Evolutionary conservation across 306 rosid genomes (phyloP).

Genomic region (Inga oerstediana): DNA sequence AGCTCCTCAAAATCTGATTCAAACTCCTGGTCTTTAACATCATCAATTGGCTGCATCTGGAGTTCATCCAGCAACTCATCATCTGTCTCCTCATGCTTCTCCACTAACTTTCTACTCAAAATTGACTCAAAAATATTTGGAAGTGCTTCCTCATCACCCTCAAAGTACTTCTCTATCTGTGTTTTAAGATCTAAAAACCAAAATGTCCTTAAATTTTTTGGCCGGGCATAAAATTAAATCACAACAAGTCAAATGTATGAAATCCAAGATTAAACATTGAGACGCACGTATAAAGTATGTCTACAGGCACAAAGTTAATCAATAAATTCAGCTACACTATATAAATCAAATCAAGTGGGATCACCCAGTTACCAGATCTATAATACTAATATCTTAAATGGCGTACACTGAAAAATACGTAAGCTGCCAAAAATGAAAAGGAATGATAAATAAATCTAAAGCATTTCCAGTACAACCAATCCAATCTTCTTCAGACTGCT

Average conservation of each 20-base stretch:
- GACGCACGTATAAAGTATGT: neutral
- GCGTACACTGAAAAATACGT: neutral
- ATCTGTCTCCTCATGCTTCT: slow-evolving; percentile 81
- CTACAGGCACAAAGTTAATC: neutral
- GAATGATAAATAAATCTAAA: neutral
- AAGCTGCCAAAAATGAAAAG: neutral
- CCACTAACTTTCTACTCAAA: slow-evolving; percentile 62
- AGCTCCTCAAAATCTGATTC: slow-evolving; percentile 66
- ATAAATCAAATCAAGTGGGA: neutral
- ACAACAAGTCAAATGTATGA: neutral
- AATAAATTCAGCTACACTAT: neutral
- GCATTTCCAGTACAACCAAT: neutral
- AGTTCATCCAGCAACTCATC: slow-evolving; percentile 71
- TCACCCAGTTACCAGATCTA: neutral
- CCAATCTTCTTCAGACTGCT: neutral
- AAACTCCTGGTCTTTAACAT: slow-evolving; percentile 47
- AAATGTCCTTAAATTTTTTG: neutral
- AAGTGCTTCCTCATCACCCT: slow-evolving; percentile 72
- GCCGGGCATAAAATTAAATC: neutral
- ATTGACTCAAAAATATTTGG: slow-evolving; percentile 68
- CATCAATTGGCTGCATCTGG: slow-evolving; percentile 48
- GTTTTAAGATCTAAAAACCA: slow-evolving; percentile 58
- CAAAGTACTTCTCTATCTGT: slow-evolving; percentile 63
- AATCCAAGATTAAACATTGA: slow-evolving; percentile 4
- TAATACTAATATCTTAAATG: neutral